These are phyloP conservation scores for Eutypa lata DNA, from an alignment of 2,329 filamentous ascomycete species.

Conservation along the genomic window DNA sequence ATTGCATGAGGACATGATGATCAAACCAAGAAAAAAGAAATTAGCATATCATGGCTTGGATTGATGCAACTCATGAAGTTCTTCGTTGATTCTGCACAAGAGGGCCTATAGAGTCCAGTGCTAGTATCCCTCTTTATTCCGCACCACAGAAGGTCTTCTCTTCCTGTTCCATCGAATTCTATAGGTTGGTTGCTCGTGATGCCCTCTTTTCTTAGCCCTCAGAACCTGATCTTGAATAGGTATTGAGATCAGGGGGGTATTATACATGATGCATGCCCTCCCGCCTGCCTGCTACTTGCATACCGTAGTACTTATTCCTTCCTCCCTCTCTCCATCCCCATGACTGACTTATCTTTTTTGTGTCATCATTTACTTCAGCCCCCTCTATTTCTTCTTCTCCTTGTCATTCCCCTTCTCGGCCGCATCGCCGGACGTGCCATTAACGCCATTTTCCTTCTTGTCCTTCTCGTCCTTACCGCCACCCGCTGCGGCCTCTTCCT, in stretches of 20 bases:
- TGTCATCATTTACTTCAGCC: no score
- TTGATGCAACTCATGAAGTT: no score
- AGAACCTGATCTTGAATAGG: neutral
- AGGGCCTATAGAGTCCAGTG: no score
- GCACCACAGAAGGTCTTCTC: neutral
- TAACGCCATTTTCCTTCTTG: slow-evolving; percentile 41
- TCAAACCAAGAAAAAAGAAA: no score
- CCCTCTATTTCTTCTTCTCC: slow-evolving; percentile 46
- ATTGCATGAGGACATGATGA: no score
- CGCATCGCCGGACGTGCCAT: slow-evolving; percentile 53
- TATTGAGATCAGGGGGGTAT: slow-evolving; percentile 2
- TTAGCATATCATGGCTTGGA: no score
- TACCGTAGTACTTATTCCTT: neutral
- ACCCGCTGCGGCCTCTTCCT: slow-evolving; percentile 46
- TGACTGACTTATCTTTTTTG: slow-evolving; percentile 13
- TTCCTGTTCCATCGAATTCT: neutral
- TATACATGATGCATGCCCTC: slow-evolving; percentile 8
- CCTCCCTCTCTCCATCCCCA: slow-evolving; percentile 6
- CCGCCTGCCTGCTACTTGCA: no score
- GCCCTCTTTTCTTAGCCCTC: neutral
- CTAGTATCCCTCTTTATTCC: no score
- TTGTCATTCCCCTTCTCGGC: slow-evolving; percentile 37
- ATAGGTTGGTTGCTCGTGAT: neutral
- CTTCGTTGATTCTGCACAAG: no score
- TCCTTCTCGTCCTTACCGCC: slow-evolving; percentile 59